Conservation (phyloP, 192 early-diverging fungal genomes). For the Podila verticillata region DNA sequence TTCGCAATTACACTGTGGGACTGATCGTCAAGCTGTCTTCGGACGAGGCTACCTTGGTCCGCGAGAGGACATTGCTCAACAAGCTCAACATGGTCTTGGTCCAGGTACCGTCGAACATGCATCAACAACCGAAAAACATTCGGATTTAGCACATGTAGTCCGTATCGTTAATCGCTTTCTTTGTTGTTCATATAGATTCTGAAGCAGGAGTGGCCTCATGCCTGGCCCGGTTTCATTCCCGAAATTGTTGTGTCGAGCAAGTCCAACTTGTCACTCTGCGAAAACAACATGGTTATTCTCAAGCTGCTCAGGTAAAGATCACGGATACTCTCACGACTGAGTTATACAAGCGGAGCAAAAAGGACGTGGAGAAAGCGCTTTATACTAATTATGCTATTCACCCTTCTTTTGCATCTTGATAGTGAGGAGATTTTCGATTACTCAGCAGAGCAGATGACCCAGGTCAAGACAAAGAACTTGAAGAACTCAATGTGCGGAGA, state of each 20-base stretch:
- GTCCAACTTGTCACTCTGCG: constrained; percentile 91
- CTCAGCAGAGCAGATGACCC: constrained; percentile 98
- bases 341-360: no score
- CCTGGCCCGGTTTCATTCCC: constrained; percentile 98
- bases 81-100: constrained; percentile 98
- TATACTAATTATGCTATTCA: background rate
- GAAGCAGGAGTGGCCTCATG: constrained; percentile 99
- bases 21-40: constrained; percentile 92
- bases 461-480: constrained; percentile 91
- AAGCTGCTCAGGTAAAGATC: constrained; percentile 87
- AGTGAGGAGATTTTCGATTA: constrained; percentile 99
- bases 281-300: constrained; percentile 99
- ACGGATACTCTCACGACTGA: no score
- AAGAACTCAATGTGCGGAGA: constrained; percentile 96
- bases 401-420: background rate
- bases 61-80: constrained; percentile 82
- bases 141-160: background rate
- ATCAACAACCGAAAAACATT: no score
- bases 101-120: constrained; percentile 68
- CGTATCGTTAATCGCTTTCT: background rate
- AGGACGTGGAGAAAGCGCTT: no score
- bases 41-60: constrained; percentile 80
- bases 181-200: constrained; percentile 72
- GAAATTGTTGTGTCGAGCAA: constrained; percentile 97
- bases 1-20: constrained; percentile 95